Evolutionary conservation across 192 early-diverging fungal species (phyloP).

Genomic region (Coemansia sp.): DNA sequence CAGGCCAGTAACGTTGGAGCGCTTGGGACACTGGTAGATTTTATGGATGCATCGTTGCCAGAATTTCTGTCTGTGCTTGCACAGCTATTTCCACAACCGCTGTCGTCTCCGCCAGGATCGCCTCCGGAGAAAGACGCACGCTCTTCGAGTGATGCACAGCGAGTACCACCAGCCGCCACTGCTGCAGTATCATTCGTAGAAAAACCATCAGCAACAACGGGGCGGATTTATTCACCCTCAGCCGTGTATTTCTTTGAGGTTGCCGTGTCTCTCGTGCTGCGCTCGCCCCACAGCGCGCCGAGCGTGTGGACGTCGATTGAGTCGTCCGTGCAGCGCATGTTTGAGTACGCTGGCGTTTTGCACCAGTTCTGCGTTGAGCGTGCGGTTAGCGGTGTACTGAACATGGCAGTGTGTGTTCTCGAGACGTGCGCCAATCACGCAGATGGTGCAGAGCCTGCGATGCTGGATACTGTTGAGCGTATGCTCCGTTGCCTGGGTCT

Average conservation of each 20-base stretch:
- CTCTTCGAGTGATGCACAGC: slow-evolving; percentile 6
- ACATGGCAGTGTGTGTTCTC: slow-evolving; percentile 65
- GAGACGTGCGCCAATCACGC: slow-evolving; percentile 9
- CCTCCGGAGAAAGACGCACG: slow-evolving; percentile 20
- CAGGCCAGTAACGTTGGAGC: slow-evolving; percentile 21
- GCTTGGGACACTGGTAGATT: slow-evolving; percentile 12
- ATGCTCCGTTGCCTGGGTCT: slow-evolving; percentile 46
- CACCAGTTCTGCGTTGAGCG: slow-evolving; percentile 74
- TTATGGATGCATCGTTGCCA: slow-evolving; percentile 10
- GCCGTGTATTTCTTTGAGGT: slow-evolving; percentile 51
- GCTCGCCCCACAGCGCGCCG: slow-evolving; percentile 22
- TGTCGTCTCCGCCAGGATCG: slow-evolving; percentile 25
- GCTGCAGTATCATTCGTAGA: not conserved
- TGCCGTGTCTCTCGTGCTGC: slow-evolving; percentile 18
- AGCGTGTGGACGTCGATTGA: slow-evolving; percentile 63
- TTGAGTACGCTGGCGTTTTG: slow-evolving; percentile 63
- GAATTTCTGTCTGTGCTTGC: slow-evolving; percentile 27
- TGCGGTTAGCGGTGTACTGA: slow-evolving; percentile 69
- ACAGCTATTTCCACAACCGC: slow-evolving; percentile 33
- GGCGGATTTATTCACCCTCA: slow-evolving; percentile 26
- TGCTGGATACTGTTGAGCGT: slow-evolving; percentile 26
- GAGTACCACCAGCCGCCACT: not conserved
- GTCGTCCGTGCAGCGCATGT: slow-evolving; percentile 67
- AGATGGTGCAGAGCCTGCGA: slow-evolving; percentile 8
- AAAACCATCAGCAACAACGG: not conserved